These are phyloP conservation scores for Penicillium sumatraense DNA, from an alignment of 2,329 filamentous ascomycete species.

Conservation along the genomic window DNA sequence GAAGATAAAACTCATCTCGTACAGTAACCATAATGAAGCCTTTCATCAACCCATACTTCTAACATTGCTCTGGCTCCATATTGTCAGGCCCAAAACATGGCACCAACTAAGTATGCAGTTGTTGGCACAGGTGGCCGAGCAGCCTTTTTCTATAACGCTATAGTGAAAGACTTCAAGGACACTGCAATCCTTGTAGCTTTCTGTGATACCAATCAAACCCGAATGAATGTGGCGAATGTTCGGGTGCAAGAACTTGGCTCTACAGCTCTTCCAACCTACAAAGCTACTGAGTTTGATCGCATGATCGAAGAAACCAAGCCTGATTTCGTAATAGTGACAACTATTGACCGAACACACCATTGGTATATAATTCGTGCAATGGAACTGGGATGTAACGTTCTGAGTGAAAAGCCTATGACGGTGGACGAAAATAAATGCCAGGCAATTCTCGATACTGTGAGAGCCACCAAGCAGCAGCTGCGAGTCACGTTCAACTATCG, in stretches of 20 bases:
- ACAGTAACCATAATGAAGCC: too few relatives aligned
- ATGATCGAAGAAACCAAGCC: constrained; percentile 62
- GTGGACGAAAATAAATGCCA: constrained; percentile 61
- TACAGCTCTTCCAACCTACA: constrained; percentile 57
- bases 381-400: constrained; percentile 62
- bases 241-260: constrained; percentile 47
- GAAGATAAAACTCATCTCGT: not conserved
- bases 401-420: constrained; percentile 71
- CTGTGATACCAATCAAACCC: constrained; percentile 25
- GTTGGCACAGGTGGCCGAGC: constrained; percentile 34
- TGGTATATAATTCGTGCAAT: constrained; percentile 64
- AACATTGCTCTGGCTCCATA: too few relatives aligned
- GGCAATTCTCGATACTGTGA: constrained; percentile 60
- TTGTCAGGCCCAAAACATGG: constrained; percentile 9
- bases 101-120: constrained; percentile 29
- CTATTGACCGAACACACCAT: constrained; percentile 66
- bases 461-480: constrained; percentile 54
- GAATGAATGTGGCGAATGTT: constrained; percentile 22
- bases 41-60: too few relatives aligned
- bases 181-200: constrained; percentile 21
- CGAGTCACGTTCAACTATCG: constrained; percentile 69
- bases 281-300: constrained; percentile 59
- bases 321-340: constrained; percentile 66
- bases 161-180: constrained; percentile 18
- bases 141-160: constrained; percentile 24